These are phyloP conservation scores for Backusella parvicylindrica DNA, from an alignment of 192 early-diverging fungal species.

Conservation along the genomic window DNA sequence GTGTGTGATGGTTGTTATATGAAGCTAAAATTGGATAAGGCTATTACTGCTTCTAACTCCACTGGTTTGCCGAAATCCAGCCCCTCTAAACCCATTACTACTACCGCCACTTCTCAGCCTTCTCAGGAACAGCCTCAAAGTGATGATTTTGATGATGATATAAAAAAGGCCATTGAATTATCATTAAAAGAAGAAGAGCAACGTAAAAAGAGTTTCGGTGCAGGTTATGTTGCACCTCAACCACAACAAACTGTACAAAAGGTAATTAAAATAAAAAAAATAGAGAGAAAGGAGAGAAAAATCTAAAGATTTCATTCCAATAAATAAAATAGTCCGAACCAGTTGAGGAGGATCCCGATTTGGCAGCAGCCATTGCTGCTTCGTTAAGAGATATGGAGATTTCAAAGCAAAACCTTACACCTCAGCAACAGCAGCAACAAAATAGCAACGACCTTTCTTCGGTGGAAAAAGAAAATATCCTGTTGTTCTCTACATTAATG, in stretches of 20 bases:
- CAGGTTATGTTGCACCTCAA: conserved; percentile 38
- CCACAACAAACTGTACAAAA: not conserved
- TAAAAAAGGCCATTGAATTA: conserved; percentile 89
- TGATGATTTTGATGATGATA: conserved; percentile 82
- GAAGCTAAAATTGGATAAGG: conserved; percentile 46
- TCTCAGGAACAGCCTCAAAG: conserved; percentile 9
- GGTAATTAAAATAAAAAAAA: not conserved
- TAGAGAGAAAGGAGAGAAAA: not conserved
- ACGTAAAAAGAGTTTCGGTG: conserved; percentile 36
- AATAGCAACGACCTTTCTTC: conserved; percentile 60
- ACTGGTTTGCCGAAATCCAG: not conserved
- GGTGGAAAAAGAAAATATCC: conserved; percentile 86
- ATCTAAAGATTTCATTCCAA: not conserved
- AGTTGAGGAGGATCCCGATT: conserved; percentile 58
- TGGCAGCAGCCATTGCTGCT: conserved; percentile 75
- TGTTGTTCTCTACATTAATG: conserved; percentile 85
- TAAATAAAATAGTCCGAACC: not conserved
- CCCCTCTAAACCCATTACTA: not conserved
- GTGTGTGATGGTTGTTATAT: conserved; percentile 94
- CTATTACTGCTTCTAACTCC: not conserved
- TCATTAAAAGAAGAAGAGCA: conserved; percentile 77
- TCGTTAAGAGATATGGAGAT: conserved; percentile 65
- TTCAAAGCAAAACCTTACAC: conserved; percentile 4
- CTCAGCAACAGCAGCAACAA: conserved; percentile 14
- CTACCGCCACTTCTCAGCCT: conserved; percentile 13